phyloP scores from a whole-genome alignment of 176 grass and related monocot species.

The Guadua angustifolia region DNA sequence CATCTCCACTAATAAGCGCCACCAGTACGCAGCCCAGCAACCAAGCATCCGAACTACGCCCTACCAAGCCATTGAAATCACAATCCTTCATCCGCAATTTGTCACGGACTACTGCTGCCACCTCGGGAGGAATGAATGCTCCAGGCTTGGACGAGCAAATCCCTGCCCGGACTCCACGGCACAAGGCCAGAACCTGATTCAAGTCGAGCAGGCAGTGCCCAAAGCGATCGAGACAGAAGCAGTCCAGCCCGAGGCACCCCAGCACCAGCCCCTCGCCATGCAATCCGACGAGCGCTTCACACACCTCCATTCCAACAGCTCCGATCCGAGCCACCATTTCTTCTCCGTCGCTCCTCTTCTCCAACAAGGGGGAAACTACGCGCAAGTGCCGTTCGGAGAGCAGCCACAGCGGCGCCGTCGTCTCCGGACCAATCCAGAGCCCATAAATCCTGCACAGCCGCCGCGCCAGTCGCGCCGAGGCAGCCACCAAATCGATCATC shows the following conservation, averaged over 20 bases:
- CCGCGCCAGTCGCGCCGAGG: constrained; percentile 42
- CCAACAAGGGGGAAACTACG: constrained; percentile 13
- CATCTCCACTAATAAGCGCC: constrained; percentile 66
- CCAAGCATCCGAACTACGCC: constrained; percentile 72
- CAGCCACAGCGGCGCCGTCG: constrained; percentile 60
- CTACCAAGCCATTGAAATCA: constrained; percentile 42
- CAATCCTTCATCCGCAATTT: neutral
- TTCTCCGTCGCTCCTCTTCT: constrained; percentile 26
- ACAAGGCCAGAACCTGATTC: constrained; percentile 56
- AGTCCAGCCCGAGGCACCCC: constrained; percentile 66
- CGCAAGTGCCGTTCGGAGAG: constrained; percentile 59
- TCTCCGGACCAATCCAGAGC: constrained; percentile 57
- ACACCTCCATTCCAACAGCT: constrained; percentile 62
- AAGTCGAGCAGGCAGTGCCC: constrained; percentile 76
- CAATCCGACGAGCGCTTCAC: constrained; percentile 70
- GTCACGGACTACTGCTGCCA: constrained; percentile 36
- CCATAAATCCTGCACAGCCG: constrained; percentile 72
- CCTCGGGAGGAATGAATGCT: constrained; percentile 59
- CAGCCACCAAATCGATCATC: constrained; percentile 55
- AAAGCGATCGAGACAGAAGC: constrained; percentile 63
- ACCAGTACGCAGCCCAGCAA: constrained; percentile 69
- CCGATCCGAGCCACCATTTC: constrained; percentile 44
- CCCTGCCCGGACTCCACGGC: constrained; percentile 40
- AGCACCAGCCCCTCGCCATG: constrained; percentile 59
- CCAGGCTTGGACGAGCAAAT: constrained; percentile 19